A percentile compares a stretch with the other conserved stretches of the same genome.
Evolutionary conservation across 176 grass and related monocot species (phyloP).

Genomic region (Phyllostachys edulis): DNA sequence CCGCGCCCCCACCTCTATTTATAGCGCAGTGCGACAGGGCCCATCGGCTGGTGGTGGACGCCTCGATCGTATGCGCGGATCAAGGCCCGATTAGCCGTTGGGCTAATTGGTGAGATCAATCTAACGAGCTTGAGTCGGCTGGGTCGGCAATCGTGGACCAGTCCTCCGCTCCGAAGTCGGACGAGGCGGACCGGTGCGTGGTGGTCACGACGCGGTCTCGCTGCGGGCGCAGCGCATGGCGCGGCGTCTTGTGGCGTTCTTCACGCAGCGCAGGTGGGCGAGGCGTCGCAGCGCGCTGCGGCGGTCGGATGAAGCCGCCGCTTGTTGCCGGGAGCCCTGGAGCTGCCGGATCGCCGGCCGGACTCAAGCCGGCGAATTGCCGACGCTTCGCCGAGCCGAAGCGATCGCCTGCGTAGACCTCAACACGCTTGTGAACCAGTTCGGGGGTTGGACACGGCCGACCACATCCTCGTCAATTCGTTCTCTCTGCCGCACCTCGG

Average conservation of each 20-base stretch:
- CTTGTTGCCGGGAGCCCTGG: not conserved
- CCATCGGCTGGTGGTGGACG: too few species aligned
- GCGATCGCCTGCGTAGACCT: not conserved
- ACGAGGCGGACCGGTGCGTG: constrained; percentile 32
- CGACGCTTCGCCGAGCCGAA: constrained; percentile 35
- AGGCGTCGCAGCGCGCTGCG: constrained; percentile 42
- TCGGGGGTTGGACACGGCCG: constrained; percentile 41
- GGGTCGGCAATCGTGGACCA: constrained; percentile 50
- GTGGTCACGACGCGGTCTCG: constrained; percentile 72
- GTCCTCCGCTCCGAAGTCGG: constrained; percentile 52
- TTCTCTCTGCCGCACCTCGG: constrained; percentile 33
- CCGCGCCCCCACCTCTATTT: too few species aligned
- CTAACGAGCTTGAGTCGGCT: constrained; percentile 39
- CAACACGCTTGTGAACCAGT: constrained; percentile 49
- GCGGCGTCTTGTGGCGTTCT: constrained; percentile 47
- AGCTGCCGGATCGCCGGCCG: constrained; percentile 40
- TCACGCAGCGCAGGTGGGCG: constrained; percentile 72
- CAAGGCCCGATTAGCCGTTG: too few species aligned
- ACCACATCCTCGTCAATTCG: constrained; percentile 73
- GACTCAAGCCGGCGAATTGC: constrained; percentile 37
- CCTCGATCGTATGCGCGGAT: too few species aligned
- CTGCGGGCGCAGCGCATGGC: constrained; percentile 52
- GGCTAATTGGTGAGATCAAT: not conserved
- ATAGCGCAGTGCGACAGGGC: too few species aligned
- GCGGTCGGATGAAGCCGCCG: constrained; percentile 41